Evolutionary conservation across 129 eudicot species (phyloP).

Genomic region (Flaveria trinervia): DNA sequence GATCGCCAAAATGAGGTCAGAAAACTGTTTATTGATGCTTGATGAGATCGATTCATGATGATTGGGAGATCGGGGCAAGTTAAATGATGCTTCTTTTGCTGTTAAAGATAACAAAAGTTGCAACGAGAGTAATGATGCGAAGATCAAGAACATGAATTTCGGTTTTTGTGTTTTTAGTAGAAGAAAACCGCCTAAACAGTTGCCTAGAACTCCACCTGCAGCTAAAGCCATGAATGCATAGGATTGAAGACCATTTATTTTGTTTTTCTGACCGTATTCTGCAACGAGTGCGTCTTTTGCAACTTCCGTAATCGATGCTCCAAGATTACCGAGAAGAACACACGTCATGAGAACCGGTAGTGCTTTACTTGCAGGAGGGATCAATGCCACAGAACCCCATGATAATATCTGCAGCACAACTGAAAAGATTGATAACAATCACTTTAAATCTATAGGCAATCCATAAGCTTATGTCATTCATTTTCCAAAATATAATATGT

Average conservation of each 20-base stretch:
- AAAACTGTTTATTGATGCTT: conserved; percentile 53
- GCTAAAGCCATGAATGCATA: conserved; percentile 93
- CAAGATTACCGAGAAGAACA: conserved; percentile 76
- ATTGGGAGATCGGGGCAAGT: conserved; percentile 43
- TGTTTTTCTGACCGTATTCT: conserved; percentile 77
- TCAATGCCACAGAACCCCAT: conserved; percentile 84
- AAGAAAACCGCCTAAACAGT: conserved; percentile 71
- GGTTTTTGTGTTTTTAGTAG: conserved; percentile 55
- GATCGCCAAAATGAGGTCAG: conserved; percentile 61
- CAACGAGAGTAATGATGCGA: conserved; percentile 56
- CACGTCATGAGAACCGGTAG: conserved; percentile 66
- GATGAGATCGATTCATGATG: conserved; percentile 35
- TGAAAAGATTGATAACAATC: conserved; percentile 44
- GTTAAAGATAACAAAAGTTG: conserved; percentile 54
- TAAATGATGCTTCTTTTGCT: conserved; percentile 68
- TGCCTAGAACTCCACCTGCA: conserved; percentile 76
- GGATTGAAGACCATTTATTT: conserved; percentile 74
- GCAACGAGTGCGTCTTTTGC: conserved; percentile 91
- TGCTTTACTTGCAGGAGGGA: conserved; percentile 63
- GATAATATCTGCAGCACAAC: conserved; percentile 81
- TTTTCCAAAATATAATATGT: neutral
- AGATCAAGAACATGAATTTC: conserved; percentile 57
- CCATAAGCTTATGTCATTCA: neutral
- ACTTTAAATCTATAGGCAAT: conserved; percentile 9
- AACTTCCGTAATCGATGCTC: conserved; percentile 87